phyloP scores from a whole-genome alignment of 2,329 filamentous ascomycete genomes.

The Tolypocladium tropicale region DNA sequence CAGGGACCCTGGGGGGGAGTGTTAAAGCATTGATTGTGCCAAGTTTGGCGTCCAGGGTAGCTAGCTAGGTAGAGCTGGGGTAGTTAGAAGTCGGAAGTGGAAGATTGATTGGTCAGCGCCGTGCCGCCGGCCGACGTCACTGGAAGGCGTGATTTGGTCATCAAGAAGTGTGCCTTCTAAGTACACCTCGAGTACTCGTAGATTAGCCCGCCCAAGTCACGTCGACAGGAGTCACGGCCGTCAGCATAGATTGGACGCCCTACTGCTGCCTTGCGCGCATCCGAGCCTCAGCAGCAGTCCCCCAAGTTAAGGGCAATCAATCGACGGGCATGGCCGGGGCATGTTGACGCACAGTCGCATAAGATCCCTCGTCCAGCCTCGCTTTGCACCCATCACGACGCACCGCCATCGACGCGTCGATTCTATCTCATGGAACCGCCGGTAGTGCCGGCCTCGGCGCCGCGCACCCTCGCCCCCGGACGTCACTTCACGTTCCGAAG shows the following conservation, averaged over 20 bases:
- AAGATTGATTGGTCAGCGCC: too few species aligned
- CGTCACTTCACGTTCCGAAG: slow-evolving; percentile 80
- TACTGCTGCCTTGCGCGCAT: not conserved
- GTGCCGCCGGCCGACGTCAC: too few species aligned
- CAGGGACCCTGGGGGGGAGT: too few species aligned
- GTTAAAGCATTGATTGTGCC: too few species aligned
- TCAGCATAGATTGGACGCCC: not conserved
- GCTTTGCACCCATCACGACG: not conserved
- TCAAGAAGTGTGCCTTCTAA: too few species aligned
- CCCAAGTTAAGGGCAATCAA: not conserved
- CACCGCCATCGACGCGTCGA: not conserved
- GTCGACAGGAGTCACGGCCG: too few species aligned
- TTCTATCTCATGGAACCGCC: not conserved
- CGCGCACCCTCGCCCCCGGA: slow-evolving; percentile 20
- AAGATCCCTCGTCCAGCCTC: not conserved
- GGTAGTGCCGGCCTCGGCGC: slow-evolving; percentile 8
- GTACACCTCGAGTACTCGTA: too few species aligned
- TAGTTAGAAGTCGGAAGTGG: too few species aligned
- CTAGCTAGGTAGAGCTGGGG: too few species aligned
- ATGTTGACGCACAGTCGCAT: not conserved
- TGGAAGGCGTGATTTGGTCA: too few species aligned
- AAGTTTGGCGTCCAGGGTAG: too few species aligned
- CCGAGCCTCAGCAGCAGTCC: not conserved
- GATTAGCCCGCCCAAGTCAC: too few species aligned
- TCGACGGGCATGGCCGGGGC: not conserved